Evolutionary conservation across 2,329 filamentous ascomycete species (phyloP).

Genomic region (Ophiosphaerella korrae): DNA sequence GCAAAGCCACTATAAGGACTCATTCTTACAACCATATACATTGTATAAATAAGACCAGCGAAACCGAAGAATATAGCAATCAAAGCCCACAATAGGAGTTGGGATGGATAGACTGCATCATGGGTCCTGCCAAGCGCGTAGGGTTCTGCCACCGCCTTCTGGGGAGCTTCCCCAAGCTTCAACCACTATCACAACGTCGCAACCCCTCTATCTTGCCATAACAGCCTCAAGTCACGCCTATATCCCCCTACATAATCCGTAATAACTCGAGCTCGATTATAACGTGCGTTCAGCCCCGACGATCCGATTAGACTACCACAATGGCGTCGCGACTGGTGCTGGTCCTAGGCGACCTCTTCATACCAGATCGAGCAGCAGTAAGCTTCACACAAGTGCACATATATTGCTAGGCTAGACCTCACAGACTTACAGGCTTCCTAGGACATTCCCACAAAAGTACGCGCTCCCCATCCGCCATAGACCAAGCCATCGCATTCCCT

Average conservation of each 20-base stretch:
- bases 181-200: conserved; percentile 9
- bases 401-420: conserved; percentile 34
- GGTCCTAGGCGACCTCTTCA: conserved; percentile 51
- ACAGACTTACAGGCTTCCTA: conserved; percentile 46
- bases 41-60: no score
- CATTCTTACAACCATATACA: background rate
- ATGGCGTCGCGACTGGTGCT: conserved; percentile 51
- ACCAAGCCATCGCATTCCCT: conserved; percentile 6
- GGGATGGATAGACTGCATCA: conserved; percentile 1
- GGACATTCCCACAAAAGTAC: conserved; percentile 51
- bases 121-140: conserved; percentile 18
- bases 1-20: background rate
- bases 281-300: background rate
- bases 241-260: background rate
- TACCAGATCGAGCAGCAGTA: conserved; percentile 50
- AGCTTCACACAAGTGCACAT: conserved; percentile 15
- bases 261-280: background rate
- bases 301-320: conserved; percentile 14
- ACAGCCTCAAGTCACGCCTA: background rate
- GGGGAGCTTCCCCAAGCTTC: conserved; percentile 21
- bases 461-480: background rate
- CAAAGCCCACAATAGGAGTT: background rate
- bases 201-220: conserved; percentile 7
- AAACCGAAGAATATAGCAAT: no score
- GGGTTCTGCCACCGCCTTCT: conserved; percentile 24